phyloP scores from a whole-genome alignment of 345 rosid genomes.

The Rhodomyrtus tomentosa region DNA sequence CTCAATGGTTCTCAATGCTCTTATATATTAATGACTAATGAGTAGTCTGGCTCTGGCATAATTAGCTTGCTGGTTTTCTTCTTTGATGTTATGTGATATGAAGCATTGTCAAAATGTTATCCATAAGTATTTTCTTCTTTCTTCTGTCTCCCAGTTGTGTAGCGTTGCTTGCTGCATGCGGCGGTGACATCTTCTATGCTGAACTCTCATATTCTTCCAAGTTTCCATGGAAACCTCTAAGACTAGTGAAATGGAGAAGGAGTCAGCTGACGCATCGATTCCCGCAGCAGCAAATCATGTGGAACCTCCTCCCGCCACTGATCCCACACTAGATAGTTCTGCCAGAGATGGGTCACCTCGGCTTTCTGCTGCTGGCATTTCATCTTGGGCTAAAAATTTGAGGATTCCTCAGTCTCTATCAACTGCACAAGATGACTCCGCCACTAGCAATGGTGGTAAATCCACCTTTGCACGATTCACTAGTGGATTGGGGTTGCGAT shows the following conservation, averaged over 20 bases:
- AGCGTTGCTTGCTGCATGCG: background rate
- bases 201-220: background rate
- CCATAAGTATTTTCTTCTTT: background rate
- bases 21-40: background rate
- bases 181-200: conserved; percentile 1
- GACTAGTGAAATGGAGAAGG: conserved; percentile 26
- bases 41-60: background rate
- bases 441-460: conserved; percentile 31
- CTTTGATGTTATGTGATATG: background rate
- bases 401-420: conserved; percentile 47
- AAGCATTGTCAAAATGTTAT: background rate
- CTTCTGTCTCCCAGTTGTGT: background rate
- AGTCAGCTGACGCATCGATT: conserved; percentile 32
- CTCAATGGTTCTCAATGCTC: background rate
- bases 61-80: background rate
- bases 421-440: conserved; percentile 25
- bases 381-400: conserved; percentile 70
- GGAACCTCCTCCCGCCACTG: conserved; percentile 25
- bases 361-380: conserved; percentile 46
- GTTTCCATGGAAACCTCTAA: conserved; percentile 1
- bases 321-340: conserved; percentile 22
- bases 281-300: conserved; percentile 24
- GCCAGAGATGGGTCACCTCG: conserved; percentile 25
- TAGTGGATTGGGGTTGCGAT: conserved; percentile 55
- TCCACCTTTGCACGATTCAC: conserved; percentile 65